Evolutionary conservation across 495 filamentous ascomycete genomes (phyloP).

Genomic region (Hyaloscypha variabilis): DNA sequence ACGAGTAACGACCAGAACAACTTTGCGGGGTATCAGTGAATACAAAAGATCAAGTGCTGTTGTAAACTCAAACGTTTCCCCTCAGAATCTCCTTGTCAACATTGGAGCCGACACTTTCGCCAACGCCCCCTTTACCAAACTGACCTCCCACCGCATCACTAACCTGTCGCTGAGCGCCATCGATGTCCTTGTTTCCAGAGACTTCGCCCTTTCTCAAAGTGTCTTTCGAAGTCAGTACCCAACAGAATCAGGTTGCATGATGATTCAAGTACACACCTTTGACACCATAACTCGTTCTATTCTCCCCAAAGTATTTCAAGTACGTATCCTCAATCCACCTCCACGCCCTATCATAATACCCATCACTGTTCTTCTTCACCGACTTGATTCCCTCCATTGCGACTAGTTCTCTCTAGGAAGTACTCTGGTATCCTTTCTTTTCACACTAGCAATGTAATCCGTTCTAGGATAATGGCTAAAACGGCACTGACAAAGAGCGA

Average conservation of each 20-base stretch:
- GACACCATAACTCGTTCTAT: conserved; percentile 27
- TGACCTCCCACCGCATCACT: conserved; percentile 22
- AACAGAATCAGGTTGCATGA: too few relatives aligned
- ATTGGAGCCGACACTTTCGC: conserved; percentile 19
- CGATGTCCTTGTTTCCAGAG: conserved; percentile 31
- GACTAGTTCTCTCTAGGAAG: neutral
- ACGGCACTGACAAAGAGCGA: neutral
- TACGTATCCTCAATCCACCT: conserved; percentile 33
- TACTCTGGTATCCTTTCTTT: neutral
- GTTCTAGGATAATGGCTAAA: neutral
- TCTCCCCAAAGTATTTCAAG: conserved; percentile 32
- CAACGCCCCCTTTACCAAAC: conserved; percentile 18
- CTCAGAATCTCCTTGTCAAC: conserved; percentile 28
- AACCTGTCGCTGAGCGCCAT: conserved; percentile 26
- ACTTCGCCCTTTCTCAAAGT: conserved; percentile 26
- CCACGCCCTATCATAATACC: conserved; percentile 20
- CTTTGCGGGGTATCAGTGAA: neutral
- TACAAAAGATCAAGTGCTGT: neutral
- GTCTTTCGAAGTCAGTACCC: conserved; percentile 13
- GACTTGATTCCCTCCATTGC: neutral
- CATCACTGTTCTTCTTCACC: conserved; percentile 11
- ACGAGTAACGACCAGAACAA: neutral
- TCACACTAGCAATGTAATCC: too few relatives aligned
- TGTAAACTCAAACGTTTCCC: conserved; percentile 18
- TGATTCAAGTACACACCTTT: conserved; percentile 23